These are phyloP conservation scores for Claviceps capensis DNA, from an alignment of 2,329 filamentous ascomycete species.

Conservation along the genomic window DNA sequence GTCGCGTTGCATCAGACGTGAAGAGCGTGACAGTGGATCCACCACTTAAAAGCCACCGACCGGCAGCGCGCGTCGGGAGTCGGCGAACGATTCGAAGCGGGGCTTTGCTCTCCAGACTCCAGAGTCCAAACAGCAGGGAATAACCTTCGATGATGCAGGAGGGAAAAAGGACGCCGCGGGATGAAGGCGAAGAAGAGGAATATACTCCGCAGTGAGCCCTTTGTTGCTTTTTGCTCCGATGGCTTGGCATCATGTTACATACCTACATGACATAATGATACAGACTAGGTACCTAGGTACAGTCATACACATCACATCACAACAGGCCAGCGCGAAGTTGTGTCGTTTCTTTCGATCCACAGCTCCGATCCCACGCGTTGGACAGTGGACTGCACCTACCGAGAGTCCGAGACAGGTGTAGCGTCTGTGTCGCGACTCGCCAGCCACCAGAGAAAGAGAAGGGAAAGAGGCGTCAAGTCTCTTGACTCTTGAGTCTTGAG, in stretches of 20 bases:
- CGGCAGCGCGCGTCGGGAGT: not conserved
- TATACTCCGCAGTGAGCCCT: too few relatives aligned
- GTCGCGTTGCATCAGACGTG: conserved; percentile 4
- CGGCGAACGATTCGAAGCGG: not conserved
- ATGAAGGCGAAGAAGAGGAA: not conserved
- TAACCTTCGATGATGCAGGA: not conserved
- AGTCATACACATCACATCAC: too few relatives aligned
- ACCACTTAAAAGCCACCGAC: conserved; percentile 2
- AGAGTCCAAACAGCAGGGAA: not conserved
- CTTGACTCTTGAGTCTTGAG: too few relatives aligned
- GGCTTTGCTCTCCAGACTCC: not conserved
- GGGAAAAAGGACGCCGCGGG: not conserved
- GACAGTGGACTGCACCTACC: not conserved
- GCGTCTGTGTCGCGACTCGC: too few relatives aligned
- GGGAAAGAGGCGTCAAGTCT: not conserved
- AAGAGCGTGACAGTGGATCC: conserved; percentile 4
- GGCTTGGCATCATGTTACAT: too few relatives aligned
- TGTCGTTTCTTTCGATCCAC: not conserved
- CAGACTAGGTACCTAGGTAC: too few relatives aligned
- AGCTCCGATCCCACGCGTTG: not conserved
- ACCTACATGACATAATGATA: too few relatives aligned
- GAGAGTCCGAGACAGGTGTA: not conserved
- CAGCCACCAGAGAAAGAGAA: not conserved
- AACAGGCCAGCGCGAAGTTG: not conserved
- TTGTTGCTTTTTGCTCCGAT: too few relatives aligned